Evolutionary conservation across 2,329 filamentous ascomycete species (phyloP).

Genomic region (Aspergillus udagawae): DNA sequence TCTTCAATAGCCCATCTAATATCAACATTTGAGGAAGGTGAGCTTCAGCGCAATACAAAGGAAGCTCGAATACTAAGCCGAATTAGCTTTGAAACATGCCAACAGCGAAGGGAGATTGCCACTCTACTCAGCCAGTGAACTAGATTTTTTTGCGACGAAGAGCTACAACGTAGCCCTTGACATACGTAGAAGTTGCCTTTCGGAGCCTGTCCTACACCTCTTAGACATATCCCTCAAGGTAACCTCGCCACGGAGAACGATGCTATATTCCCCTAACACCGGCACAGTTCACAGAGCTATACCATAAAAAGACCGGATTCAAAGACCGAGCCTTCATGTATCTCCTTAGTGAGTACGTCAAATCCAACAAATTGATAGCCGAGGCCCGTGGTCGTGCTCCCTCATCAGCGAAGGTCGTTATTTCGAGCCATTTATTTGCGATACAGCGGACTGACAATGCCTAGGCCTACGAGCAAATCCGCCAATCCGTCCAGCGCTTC

Average conservation of each 20-base stretch:
- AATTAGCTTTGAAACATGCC: conserved; percentile 42
- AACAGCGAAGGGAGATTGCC: conserved; percentile 40
- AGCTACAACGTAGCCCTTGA: conserved; percentile 73
- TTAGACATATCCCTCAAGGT: conserved; percentile 44
- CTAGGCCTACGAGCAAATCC: conserved; percentile 56
- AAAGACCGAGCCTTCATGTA: conserved; percentile 50
- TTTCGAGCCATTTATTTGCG: neutral
- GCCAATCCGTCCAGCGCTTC: conserved; percentile 60
- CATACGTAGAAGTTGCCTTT: conserved; percentile 55
- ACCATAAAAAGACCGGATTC: conserved; percentile 19
- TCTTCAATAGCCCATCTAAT: conserved; percentile 50
- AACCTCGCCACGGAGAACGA: neutral
- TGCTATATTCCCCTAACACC: conserved; percentile 29
- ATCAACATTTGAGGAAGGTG: conserved; percentile 50
- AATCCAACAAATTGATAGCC: conserved; percentile 42
- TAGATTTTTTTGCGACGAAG: conserved; percentile 81
- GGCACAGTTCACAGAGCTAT: conserved; percentile 39
- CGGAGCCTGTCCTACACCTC: conserved; percentile 54
- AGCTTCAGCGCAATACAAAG: conserved; percentile 10
- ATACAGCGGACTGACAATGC: neutral
- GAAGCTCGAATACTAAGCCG: conserved; percentile 35
- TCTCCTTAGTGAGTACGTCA: conserved; percentile 69
- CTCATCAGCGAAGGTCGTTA: conserved; percentile 33
- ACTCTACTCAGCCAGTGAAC: conserved; percentile 60
- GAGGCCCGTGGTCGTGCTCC: conserved; percentile 47